Conservation (phyloP, 2,329 filamentous ascomycete species). For the Hymenoscyphus scutula region DNA sequence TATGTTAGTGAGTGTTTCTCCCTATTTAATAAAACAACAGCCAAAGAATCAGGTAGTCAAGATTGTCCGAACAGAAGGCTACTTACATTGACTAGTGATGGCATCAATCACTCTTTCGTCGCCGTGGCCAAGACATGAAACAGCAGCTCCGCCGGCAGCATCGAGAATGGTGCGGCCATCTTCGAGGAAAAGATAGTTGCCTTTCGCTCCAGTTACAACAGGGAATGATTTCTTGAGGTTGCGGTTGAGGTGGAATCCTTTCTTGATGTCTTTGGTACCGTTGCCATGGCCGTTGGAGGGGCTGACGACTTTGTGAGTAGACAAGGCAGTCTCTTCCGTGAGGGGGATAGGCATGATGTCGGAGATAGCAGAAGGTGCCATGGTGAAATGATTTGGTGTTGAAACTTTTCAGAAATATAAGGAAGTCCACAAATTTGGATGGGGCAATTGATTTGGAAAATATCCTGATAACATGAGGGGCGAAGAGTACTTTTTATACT, state of each 20-base stretch:
- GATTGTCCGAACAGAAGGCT: constrained; percentile 27
- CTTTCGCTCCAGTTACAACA: constrained; percentile 29
- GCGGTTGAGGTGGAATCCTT: constrained; percentile 30
- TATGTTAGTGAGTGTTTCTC: neutral
- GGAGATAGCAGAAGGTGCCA: constrained; percentile 8
- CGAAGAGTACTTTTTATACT: neutral
- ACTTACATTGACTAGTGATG: constrained; percentile 54
- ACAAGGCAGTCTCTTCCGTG: neutral
- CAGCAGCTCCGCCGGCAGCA: constrained; percentile 70
- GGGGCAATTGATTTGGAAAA: neutral
- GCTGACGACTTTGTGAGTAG: neutral
- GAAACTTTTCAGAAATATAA: neutral
- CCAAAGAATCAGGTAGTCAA: neutral
- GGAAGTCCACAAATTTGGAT: neutral
- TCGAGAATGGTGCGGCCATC: constrained; percentile 63
- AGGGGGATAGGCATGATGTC: neutral
- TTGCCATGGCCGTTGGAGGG: constrained; percentile 18
- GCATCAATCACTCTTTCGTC: constrained; percentile 59
- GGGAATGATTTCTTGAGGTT: constrained; percentile 32
- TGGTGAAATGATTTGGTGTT: neutral
- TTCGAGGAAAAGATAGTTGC: constrained; percentile 31
- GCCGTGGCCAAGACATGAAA: constrained; percentile 68
- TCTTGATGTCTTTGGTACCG: constrained; percentile 17
- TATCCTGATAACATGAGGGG: neutral
- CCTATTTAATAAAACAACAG: neutral